Evolutionary conservation across 768 basidiomycete genomes (phyloP), one percentile per base, ranked within the genome.

Genomic region (Mycena latifolia): DNA sequence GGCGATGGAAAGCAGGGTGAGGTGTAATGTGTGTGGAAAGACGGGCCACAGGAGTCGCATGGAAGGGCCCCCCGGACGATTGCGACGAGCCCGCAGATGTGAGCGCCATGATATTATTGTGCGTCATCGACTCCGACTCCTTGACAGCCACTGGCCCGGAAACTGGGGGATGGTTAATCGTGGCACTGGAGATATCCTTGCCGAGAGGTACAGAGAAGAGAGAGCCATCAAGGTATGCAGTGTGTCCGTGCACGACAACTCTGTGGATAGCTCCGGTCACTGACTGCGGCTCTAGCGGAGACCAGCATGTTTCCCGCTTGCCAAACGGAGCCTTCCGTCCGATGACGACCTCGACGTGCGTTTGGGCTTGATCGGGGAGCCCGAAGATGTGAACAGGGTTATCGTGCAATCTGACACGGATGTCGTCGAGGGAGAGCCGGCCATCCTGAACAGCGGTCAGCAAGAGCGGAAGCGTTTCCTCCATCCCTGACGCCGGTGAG

Each of bases 301-400:
- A 97, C 97, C 97, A 99, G 55, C 81, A 82, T 24, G 78, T 77
- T 9, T 79, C 73, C 25, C 82, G 81, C 57, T 80, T 77, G 17
- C 74, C 76, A 76, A 93, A 94, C 46, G 81, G 79, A 22, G 85
- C 82, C 61, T 84, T 85, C 55, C 98, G 89, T 61, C 94, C 93
- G 28, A 98, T 81, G 68, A 96, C 94, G 48, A 99, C 94, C 75
- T 99, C 98, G 39, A 98, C 93, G 68, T 91, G 92, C 1, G 96
- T 95, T 65, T 94, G 87, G 7, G 86, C 74, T 74, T 95, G 94
- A 67, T 98, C 95, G 0, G 94, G 91, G 15, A 99, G 85, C 35
- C 91, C 91, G 75, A 99, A 98, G 75, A 99, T 98, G 43, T 88
- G 85, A 22, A 92, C 86, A 2, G 98, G 97, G 77, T 98, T 98